Percentiles rank a stretch among this genome's conserved stretches.
Evolutionary conservation across 169 alveolate species (phyloP).

Genomic region (Cyclospora cayetanensis): DNA sequence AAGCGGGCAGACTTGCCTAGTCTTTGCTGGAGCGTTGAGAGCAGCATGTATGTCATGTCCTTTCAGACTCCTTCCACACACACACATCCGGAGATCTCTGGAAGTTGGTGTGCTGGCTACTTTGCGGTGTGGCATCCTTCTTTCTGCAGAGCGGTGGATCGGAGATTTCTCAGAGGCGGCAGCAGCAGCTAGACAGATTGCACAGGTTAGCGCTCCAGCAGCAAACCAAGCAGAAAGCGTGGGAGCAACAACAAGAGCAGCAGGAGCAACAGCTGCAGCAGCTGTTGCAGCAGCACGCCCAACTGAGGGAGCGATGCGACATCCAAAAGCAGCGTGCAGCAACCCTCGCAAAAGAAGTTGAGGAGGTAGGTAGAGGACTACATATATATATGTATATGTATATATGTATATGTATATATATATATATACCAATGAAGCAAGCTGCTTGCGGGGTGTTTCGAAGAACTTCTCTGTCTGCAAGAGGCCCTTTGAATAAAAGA

Average conservation of each 20-base stretch:
- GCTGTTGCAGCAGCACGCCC: background rate
- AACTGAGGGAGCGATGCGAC: background rate
- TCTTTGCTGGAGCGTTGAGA: background rate
- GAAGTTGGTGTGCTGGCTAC: no score
- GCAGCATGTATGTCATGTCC: background rate
- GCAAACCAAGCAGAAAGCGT: conserved; percentile 10
- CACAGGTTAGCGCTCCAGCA: conserved; percentile 19
- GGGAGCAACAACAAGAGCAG: conserved; percentile 24
- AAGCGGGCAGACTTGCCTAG: conserved; percentile 19
- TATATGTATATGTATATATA: background rate
- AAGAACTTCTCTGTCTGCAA: no score
- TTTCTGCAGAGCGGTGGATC: conserved; percentile 16
- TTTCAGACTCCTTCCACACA: background rate
- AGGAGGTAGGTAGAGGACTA: background rate
- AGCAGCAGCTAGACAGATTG: background rate
- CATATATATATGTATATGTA: background rate
- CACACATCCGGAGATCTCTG: no score
- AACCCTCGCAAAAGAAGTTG: background rate
- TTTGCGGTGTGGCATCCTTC: background rate
- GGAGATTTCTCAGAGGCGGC: background rate
- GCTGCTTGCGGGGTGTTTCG: background rate
- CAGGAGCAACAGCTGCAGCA: conserved; percentile 24
- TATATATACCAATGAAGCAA: background rate
- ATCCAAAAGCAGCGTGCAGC: background rate
- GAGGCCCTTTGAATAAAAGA: no score